Base-by-base conservation (phyloP, 306 rosid genomes). In the Gleditsia sinensis region DNA sequence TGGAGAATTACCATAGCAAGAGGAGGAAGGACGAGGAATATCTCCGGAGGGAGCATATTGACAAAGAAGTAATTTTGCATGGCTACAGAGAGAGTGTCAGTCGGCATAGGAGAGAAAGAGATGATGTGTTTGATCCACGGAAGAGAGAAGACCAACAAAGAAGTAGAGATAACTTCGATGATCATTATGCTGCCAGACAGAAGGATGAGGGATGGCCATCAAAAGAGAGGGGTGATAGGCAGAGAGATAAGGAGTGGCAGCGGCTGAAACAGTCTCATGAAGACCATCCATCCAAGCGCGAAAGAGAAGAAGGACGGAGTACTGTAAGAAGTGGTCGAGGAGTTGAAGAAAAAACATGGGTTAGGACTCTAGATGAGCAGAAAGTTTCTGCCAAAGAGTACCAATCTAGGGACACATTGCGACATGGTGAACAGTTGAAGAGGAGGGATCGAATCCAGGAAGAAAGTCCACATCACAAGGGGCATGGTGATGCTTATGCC, bases 11-110 rank as follows among this genome's bases (percentile, higher is more conserved):
- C 81, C 92, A 87, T 76, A 82, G 82, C 80, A 95, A 95, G 88
- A 90, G 90, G 85, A 92, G 94, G 81, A 92, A 90, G 86, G 98
- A 83, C 27, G 98, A 92, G 68, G 99, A 95, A 67, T 84, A 87
- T 78, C 74, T 79, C 57, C 80, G 91, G 85, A 86, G 93, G 78
- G 97, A 92, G 74, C 90, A 88, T 69, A 78, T 79, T 39, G 91
- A 90, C 62, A 90, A 88, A 85, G 99, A 92, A 79, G 98, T 92
- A 70, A 67, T 71, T 51, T 45, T 85, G 81, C 94, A 83, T 78
- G 91, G 86, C 72, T 87, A 81, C 69, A 81, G 91, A 72, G 97
- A 92, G 71, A 88, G 60, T 88, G 67, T 81, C 74, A 76, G 71
- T 72, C 83, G 85, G 42, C 87, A 89, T 25, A 90, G 89, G 78